Base-by-base conservation (phyloP, 202 grass and related monocot species). In the Schoenoplectus triqueter region DNA sequence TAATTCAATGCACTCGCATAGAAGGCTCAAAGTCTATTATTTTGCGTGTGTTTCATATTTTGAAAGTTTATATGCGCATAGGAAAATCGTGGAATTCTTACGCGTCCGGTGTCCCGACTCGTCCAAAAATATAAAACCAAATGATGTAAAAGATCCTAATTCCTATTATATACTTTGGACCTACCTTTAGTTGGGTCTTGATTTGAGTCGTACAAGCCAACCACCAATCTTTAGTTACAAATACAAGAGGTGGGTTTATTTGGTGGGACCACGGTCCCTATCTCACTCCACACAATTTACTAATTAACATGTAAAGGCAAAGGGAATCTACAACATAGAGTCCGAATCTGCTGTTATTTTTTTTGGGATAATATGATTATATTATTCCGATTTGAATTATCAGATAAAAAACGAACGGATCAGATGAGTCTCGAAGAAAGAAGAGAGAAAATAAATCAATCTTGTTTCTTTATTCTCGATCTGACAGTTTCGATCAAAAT, bases 201-300 rank as follows among this genome's bases (percentile, higher is more conserved):
- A 11, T 51, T 48, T 4, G 18, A 52, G 70, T 52, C 49, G 17
- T 39, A 6, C 49, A 13, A 31, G 14, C 0, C 9, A 76, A 76
- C 19, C 71, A 17, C 14, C 69, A 49, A 40, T 62, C 69, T 47
- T 71, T 48, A 48, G 69, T 71, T 71, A 71, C 44, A 71, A 47
- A 71, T 18, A 71, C 19, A 18, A 47, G 13, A 5, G 13, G 46
- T 14, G 46, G 11, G 1, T 17, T 47, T 45, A 69, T 69, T 67
- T 69, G 45, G 66, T 6, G 66, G 66, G 66, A 15, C 66, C 11
- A 15, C 41, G 45, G 13, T 69, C 40, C 39, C 66, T 69, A 6
- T 69, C 41, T 65, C 8, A 31, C 67, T 18, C 14, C 40, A 4
- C 66, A n/a, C 18, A 48, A 18, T 18, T 71, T 47, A 8, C 20